Percentiles rank a stretch among this genome's conserved stretches.
Conservation (phyloP, 441 rosid species). For the Cnidoscolus chayamansa region DNA sequence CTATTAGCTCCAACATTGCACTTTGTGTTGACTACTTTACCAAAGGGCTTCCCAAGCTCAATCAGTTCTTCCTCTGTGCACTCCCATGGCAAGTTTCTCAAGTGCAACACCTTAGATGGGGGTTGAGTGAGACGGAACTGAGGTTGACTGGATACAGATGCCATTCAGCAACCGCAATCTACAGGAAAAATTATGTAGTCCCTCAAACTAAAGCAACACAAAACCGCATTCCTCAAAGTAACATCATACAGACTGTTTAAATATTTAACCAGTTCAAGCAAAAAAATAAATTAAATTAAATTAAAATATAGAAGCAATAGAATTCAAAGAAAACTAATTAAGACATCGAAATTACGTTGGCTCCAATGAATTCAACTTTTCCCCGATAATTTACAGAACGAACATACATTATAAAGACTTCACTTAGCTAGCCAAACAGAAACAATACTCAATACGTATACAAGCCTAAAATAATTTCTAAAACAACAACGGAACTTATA, state of each 20-base stretch:
- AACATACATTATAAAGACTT: not conserved
- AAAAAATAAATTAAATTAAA: not conserved
- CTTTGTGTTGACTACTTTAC: constrained; percentile 91
- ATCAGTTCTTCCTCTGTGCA: constrained; percentile 92
- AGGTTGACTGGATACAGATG: constrained; percentile 93
- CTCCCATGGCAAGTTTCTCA: constrained; percentile 99
- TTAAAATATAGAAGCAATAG: not conserved
- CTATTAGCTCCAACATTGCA: constrained; percentile 98
- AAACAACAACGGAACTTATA: not conserved
- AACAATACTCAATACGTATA: not conserved
- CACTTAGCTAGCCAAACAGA: not conserved
- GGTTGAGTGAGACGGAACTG: constrained; percentile 98
- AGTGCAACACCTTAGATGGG: constrained; percentile 95
- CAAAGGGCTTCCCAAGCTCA: constrained; percentile 97
- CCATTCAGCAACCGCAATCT: constrained; percentile 45
- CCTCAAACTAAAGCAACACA: constrained; percentile 9
- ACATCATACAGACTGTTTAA: not conserved
- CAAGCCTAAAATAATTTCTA: not conserved
- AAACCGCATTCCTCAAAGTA: not conserved
- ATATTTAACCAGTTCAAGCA: not conserved
- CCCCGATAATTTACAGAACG: not conserved
- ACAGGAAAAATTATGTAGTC: constrained; percentile 3
- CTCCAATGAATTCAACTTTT: not conserved
- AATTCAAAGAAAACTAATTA: not conserved
- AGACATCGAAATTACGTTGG: not conserved